phyloP scores from a whole-genome alignment of 352 stramenopile species.

The Sclerospora graminicola region DNA sequence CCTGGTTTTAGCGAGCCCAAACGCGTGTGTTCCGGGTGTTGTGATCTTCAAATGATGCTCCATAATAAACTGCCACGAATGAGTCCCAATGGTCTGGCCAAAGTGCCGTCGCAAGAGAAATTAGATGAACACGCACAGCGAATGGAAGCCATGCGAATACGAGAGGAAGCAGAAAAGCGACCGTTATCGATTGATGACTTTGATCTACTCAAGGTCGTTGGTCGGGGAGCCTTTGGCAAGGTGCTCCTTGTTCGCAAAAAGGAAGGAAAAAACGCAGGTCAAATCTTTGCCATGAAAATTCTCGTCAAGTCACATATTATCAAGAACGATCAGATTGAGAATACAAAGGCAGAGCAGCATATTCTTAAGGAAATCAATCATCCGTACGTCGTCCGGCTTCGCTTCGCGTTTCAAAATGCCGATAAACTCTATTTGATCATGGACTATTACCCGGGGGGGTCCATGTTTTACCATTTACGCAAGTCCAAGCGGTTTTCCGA shows the following conservation, averaged over 20 bases:
- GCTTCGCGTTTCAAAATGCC: slow-evolving; percentile 81
- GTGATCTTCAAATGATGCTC: slow-evolving; percentile 82
- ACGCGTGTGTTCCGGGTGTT: slow-evolving; percentile 76
- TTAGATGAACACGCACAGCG: slow-evolving; percentile 49
- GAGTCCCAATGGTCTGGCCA: slow-evolving; percentile 15
- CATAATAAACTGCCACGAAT: slow-evolving; percentile 77
- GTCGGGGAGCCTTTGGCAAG: slow-evolving; percentile 93
- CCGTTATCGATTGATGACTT: slow-evolving; percentile 89
- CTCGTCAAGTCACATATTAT: slow-evolving; percentile 89
- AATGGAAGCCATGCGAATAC: slow-evolving; percentile 73
- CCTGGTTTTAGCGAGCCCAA: slow-evolving; percentile 83
- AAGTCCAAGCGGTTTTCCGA: slow-evolving; percentile 84
- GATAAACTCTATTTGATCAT: slow-evolving; percentile 95
- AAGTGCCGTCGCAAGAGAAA: slow-evolving; percentile 43
- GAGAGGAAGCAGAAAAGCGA: slow-evolving; percentile 60
- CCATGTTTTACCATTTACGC: slow-evolving; percentile 84
- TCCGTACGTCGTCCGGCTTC: slow-evolving; percentile 76
- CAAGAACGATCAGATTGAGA: slow-evolving; percentile 91
- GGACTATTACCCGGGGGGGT: slow-evolving; percentile 90
- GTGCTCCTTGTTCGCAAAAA: slow-evolving; percentile 92
- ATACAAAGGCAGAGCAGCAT: slow-evolving; percentile 85
- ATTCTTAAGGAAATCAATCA: slow-evolving; percentile 88
- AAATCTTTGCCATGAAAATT: slow-evolving; percentile 93
- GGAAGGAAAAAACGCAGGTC: slow-evolving; percentile 65
- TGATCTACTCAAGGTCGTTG: slow-evolving; percentile 92